These are phyloP conservation scores for Penstemon davidsonii DNA, from an alignment of 257 asterid genomes.

Conservation along the genomic window DNA sequence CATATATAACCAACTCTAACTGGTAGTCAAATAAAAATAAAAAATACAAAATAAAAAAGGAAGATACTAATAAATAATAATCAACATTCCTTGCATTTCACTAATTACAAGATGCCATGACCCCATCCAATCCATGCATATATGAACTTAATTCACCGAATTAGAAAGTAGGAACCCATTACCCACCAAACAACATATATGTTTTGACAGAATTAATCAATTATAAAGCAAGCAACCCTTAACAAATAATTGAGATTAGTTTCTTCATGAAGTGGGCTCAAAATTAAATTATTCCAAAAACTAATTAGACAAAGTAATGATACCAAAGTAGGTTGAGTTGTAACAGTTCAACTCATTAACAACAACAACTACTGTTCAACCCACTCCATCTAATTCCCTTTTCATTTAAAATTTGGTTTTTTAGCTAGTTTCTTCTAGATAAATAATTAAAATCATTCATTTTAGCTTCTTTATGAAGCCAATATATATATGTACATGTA, in stretches of 20 bases:
- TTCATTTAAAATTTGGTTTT: neutral
- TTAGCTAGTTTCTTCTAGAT: neutral
- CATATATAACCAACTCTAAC: too few relatives aligned
- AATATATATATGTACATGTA: neutral
- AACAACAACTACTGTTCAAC: neutral
- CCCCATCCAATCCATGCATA: too few relatives aligned
- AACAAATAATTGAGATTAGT: neutral
- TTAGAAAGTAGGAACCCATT: conserved; percentile 9
- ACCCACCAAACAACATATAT: conserved; percentile 3
- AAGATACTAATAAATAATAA: too few relatives aligned
- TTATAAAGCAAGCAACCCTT: conserved; percentile 3
- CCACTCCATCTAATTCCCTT: conserved; percentile 23
- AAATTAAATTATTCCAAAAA: neutral
- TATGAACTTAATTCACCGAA: neutral
- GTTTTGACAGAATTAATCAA: conserved; percentile 2
- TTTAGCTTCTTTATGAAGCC: conserved; percentile 25
- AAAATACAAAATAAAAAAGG: too few relatives aligned
- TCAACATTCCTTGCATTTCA: too few relatives aligned
- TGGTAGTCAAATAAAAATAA: too few relatives aligned
- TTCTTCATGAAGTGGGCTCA: neutral
- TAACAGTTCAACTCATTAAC: conserved; percentile 13
- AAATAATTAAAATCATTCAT: conserved; percentile 1
- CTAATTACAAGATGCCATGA: too few relatives aligned
- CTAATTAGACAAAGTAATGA: conserved; percentile 15
- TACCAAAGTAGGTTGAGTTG: conserved; percentile 23